phyloP scores from a whole-genome alignment of 169 alveolate species.

The Toxoplasma gondii region DNA sequence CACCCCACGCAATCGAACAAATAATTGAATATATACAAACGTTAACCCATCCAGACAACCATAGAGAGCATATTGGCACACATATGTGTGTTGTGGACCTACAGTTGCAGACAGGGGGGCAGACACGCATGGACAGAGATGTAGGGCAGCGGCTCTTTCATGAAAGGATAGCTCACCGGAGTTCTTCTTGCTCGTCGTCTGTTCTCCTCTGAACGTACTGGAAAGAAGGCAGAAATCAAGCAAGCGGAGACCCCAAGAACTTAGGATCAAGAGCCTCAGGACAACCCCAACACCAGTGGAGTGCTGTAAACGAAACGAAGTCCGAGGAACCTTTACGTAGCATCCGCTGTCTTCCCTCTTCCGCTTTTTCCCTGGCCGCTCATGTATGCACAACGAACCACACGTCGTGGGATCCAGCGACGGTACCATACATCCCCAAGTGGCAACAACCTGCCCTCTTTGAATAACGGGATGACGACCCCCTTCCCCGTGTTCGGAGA shows the following conservation, averaged over 20 bases:
- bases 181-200: slow-evolving; percentile 21
- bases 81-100: not conserved
- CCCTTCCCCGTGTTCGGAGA: no score
- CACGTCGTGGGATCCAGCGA: not conserved
- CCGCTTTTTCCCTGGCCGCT: not conserved
- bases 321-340: not conserved
- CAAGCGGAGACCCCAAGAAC: no score
- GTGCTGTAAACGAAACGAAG: not conserved
- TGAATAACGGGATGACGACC: no score
- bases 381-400: not conserved
- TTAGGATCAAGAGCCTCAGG: no score
- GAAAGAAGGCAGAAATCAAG: not conserved
- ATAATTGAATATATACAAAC: no score
- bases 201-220: slow-evolving; percentile 34
- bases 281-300: no score
- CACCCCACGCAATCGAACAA: no score
- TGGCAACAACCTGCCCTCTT: no score
- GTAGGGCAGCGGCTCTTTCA: not conserved
- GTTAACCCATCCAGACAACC: not conserved
- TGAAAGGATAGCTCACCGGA: not conserved
- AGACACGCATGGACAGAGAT: not conserved
- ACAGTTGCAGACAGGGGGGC: not conserved
- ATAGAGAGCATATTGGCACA: not conserved
- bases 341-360: not conserved
- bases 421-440: no score